Evolutionary conservation across 257 asterid species (phyloP).

Genomic region (Scutellaria minor): DNA sequence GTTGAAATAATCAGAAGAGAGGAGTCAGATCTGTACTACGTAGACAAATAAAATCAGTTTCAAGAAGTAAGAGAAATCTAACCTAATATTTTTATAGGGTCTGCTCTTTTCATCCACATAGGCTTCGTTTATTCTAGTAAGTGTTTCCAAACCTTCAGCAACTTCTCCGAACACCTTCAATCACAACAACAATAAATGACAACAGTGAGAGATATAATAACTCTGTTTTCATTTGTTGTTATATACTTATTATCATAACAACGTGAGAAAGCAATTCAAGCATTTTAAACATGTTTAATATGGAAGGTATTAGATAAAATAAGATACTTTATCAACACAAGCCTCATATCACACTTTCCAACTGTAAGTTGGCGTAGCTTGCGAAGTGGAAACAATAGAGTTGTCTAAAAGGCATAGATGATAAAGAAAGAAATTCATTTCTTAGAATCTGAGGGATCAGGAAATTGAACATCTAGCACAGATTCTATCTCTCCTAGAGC

Average conservation of each 20-base stretch:
- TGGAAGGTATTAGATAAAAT: conserved; percentile 4
- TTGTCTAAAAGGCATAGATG: background rate
- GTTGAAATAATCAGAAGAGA: conserved; percentile 30
- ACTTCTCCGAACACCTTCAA: conserved; percentile 92
- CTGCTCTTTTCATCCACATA: conserved; percentile 76
- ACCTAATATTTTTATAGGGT: conserved; percentile 92
- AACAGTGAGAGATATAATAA: background rate
- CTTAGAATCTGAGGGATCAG: too few relatives aligned
- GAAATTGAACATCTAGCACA: too few relatives aligned
- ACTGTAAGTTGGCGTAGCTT: background rate
- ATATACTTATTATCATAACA: conserved; percentile 2
- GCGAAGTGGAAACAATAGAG: background rate
- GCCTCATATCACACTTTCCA: background rate
- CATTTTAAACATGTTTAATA: background rate
- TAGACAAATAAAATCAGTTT: conserved; percentile 14
- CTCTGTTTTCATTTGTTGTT: background rate
- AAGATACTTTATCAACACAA: background rate
- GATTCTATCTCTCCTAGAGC: background rate
- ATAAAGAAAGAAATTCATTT: background rate
- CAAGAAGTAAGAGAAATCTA: conserved; percentile 26
- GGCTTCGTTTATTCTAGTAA: conserved; percentile 84
- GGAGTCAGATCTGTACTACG: background rate
- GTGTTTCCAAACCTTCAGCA: conserved; percentile 93
- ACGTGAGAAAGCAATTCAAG: background rate
- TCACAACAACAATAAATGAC: conserved; percentile 13